phyloP scores from a whole-genome alignment of 2,329 filamentous ascomycete genomes.

The Penicillium brasilianum region DNA sequence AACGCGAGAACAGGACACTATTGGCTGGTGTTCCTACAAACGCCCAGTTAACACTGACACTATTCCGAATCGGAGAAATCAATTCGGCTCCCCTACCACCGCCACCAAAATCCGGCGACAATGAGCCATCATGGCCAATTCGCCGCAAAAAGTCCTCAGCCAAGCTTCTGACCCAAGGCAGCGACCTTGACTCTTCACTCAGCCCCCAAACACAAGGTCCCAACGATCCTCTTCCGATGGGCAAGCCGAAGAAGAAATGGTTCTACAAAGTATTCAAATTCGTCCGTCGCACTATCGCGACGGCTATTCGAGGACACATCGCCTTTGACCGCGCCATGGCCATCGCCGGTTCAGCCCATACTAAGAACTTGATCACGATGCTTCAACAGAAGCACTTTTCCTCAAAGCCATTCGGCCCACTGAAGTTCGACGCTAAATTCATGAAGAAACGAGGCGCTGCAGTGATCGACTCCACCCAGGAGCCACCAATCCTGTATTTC shows the following conservation, averaged over 20 bases:
- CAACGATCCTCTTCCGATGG: conserved; percentile 7
- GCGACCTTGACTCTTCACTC: conserved; percentile 49
- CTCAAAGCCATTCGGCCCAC: conserved; percentile 64
- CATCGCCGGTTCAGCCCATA: conserved; percentile 63
- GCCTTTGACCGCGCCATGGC: conserved; percentile 75
- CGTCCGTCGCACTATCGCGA: conserved; percentile 72
- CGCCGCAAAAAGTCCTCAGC: conserved; percentile 56
- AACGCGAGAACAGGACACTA: conserved; percentile 58
- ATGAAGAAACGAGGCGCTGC: conserved; percentile 73
- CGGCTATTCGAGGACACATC: conserved; percentile 71
- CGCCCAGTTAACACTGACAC: conserved; percentile 79
- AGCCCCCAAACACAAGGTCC: background rate
- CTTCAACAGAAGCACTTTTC: conserved; percentile 56
- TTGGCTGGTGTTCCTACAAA: conserved; percentile 85
- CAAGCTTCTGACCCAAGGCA: conserved; percentile 60
- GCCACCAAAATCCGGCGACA: conserved; percentile 52
- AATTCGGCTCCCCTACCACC: conserved; percentile 80
- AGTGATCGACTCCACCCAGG: conserved; percentile 60
- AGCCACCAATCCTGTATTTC: conserved; percentile 62
- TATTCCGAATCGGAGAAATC: conserved; percentile 79
- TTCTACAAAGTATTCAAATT: conserved; percentile 63
- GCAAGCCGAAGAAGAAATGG: conserved; percentile 43
- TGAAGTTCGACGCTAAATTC: conserved; percentile 76
- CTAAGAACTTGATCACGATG: conserved; percentile 74
- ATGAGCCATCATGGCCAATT: conserved; percentile 37